Evolutionary conservation across 768 basidiomycete species (phyloP).

Genomic region (Rhodotorula sphaerocarpa): DNA sequence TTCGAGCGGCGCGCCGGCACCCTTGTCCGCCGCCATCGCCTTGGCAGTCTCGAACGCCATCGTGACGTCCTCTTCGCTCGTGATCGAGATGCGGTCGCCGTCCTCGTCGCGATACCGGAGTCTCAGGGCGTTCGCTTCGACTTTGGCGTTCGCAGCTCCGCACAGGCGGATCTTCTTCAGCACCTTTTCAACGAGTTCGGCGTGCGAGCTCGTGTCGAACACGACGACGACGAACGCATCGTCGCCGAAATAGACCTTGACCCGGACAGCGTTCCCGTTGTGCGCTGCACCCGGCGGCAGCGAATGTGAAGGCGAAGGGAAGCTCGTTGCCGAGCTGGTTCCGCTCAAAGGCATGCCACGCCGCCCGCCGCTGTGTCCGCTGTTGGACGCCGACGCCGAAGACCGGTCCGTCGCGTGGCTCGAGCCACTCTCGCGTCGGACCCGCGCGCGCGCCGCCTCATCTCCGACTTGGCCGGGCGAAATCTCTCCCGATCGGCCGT

Average conservation of each 20-base stretch:
- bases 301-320: not conserved
- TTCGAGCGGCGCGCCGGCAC: not conserved
- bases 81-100: slow-evolving; percentile 77
- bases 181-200: slow-evolving; percentile 78
- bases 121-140: slow-evolving; percentile 39
- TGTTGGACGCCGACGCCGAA: slow-evolving; percentile 21
- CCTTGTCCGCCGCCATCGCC: slow-evolving; percentile 1
- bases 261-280: slow-evolving; percentile 55
- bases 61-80: slow-evolving; percentile 84
- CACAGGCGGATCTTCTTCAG: slow-evolving; percentile 87
- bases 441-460: no score
- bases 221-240: slow-evolving; percentile 94
- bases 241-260: slow-evolving; percentile 90
- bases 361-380: not conserved
- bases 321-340: not conserved
- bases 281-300: no score
- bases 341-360: not conserved
- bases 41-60: slow-evolving; percentile 67
- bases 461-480: no score
- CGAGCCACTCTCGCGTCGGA: slow-evolving; percentile 3
- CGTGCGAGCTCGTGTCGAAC: slow-evolving; percentile 65
- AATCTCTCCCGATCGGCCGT: no score
- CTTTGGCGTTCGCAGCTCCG: slow-evolving; percentile 69
- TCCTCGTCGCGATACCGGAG: slow-evolving; percentile 84
- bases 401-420: slow-evolving; percentile 37